These are phyloP conservation scores for Xerocomellus chrysenteron DNA, from an alignment of 768 basidiomycete genomes.

Conservation along the genomic window DNA sequence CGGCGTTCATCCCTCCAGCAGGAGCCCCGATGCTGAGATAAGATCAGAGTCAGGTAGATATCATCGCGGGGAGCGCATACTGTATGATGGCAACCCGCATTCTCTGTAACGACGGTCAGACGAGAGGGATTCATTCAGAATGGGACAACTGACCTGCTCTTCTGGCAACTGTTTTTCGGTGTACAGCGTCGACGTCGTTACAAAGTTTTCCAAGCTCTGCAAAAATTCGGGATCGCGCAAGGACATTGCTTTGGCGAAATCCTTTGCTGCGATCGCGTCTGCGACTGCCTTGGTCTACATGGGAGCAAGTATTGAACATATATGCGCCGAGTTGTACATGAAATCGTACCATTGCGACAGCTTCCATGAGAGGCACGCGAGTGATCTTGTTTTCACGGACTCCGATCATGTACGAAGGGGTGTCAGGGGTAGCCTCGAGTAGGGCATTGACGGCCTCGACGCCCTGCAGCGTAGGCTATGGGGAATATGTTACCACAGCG, in stretches of 20 bases:
- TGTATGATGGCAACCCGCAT: constrained; percentile 84
- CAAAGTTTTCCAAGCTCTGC: constrained; percentile 86
- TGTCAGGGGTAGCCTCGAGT: constrained; percentile 80
- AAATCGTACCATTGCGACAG: constrained; percentile 73
- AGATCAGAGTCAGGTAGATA: not conserved
- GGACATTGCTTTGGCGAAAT: constrained; percentile 86
- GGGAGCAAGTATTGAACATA: constrained; percentile 5
- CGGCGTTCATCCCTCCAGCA: constrained; percentile 98
- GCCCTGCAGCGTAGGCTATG: constrained; percentile 92
- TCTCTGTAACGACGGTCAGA: constrained; percentile 43
- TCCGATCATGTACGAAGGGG: constrained; percentile 97
- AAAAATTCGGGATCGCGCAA: constrained; percentile 89
- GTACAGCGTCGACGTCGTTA: constrained; percentile 63
- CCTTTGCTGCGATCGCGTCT: constrained; percentile 72
- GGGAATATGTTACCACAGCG: not conserved
- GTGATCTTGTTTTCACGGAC: constrained; percentile 94
- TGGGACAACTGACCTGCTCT: constrained; percentile 37
- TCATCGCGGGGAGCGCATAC: constrained; percentile 45
- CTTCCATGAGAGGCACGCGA: constrained; percentile 87
- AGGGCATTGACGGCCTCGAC: constrained; percentile 90
- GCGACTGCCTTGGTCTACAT: constrained; percentile 82
- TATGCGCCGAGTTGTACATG: not conserved
- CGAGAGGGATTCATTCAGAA: not conserved
- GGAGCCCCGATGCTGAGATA: constrained; percentile 84
- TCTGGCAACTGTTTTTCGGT: constrained; percentile 52